Evolutionary conservation across 371 early-diverging fungal species (phyloP), one percentile per base, ranked within the genome.

Genomic region (Rhizopus delemar): DNA sequence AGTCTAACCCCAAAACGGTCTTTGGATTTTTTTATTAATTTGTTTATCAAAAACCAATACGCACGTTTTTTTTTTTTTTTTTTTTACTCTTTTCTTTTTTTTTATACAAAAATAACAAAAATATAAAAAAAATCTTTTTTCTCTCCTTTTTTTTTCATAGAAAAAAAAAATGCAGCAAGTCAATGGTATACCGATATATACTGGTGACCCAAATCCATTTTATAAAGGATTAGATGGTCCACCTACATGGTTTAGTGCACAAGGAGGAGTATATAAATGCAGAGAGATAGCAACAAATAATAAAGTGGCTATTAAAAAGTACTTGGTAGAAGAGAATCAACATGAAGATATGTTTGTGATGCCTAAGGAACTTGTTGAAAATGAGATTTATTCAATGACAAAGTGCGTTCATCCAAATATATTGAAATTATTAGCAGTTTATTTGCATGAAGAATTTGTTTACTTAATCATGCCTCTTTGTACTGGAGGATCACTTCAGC

Each of bases 381-480:
- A 77, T 46, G 80, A 80, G 59, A 80, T 80, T 28, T 77, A 77
- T 49, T 73, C 80, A 46, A 77, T 80, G 80, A 77, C 80, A 9
- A 73, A 75, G 54, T 80, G 80, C 48, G 57, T 68, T 7, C 80
- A 80, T 53, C 66, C 65, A 38, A 77, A 80, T 45, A 75, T 77
- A 35, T 69, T 80, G 8, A 69, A 75, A 49, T 46, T 80, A 11
- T 53, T 61, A 16, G 71, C 74, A 8, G 77, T 80, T 8, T 66
- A 80, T 49, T 61, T 80, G n/a, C 72, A 75, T 57, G 39, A 75
- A n/a, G 80, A 77, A 51, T 77, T 73, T 59, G 75, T 80, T n/a
- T 80, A 73, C 59, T 54, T 80, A 31, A 58, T 80, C 22, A 77
- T 77, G 75, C 80, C 80, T 8, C 69, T 75, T 32, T 80, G 77